These are phyloP conservation scores for Wickerhamiella nectarea DNA, from an alignment of 805 yeast genomes.

Conservation along the genomic window DNA sequence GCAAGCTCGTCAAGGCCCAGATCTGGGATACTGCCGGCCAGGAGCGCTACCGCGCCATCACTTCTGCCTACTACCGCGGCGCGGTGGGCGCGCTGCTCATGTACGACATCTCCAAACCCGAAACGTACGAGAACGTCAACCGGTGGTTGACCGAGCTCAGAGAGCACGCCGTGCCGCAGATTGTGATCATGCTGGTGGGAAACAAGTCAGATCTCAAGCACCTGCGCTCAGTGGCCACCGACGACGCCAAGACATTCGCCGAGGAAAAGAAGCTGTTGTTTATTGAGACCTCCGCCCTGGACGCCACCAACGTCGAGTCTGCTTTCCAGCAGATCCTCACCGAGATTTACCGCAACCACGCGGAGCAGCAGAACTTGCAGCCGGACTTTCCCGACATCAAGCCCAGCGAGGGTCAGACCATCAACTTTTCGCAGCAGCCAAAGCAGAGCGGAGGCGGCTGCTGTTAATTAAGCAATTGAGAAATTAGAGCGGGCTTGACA, in stretches of 20 bases:
- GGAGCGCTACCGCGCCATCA: slow-evolving; percentile 95
- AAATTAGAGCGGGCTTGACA: not conserved
- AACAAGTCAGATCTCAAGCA: slow-evolving; percentile 92
- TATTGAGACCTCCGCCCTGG: slow-evolving; percentile 91
- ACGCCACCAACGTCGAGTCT: slow-evolving; percentile 85
- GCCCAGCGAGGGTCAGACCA: slow-evolving; percentile 79
- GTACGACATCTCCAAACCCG: slow-evolving; percentile 91
- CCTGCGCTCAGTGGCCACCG: slow-evolving; percentile 92
- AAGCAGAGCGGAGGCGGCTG: slow-evolving; percentile 55
- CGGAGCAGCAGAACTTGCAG: slow-evolving; percentile 73
- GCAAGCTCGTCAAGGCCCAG: slow-evolving; percentile 91
- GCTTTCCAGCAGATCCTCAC: slow-evolving; percentile 89
- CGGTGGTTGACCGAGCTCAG: slow-evolving; percentile 88
- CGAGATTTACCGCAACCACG: slow-evolving; percentile 90
- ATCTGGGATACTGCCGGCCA: slow-evolving; percentile 99
- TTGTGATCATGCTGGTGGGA: slow-evolving; percentile 92
- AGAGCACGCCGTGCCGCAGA: slow-evolving; percentile 94
- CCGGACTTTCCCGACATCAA: slow-evolving; percentile 53
- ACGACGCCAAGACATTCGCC: slow-evolving; percentile 79
- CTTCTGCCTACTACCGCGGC: slow-evolving; percentile 93
- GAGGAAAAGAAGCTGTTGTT: slow-evolving; percentile 80
- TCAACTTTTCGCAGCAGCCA: slow-evolving; percentile 84
- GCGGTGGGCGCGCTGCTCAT: slow-evolving; percentile 96
- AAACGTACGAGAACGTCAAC: slow-evolving; percentile 76
- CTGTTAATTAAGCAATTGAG: slow-evolving; percentile 37